phyloP scores from a whole-genome alignment of 1,284 basidiomycete species.

The Moesziomyces sp. region DNA sequence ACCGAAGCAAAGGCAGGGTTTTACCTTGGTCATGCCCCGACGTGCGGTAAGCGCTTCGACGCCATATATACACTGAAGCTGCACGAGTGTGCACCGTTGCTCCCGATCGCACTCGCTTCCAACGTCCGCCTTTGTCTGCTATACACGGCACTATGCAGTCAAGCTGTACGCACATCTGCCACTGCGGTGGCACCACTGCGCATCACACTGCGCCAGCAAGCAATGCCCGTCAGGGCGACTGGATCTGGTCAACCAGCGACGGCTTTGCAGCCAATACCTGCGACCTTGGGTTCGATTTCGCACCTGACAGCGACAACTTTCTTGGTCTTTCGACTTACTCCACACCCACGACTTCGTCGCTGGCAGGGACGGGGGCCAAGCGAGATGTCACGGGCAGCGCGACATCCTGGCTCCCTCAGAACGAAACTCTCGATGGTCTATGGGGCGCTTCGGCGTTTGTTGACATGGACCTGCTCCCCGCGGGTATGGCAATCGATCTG shows the following conservation, averaged over 20 bases:
- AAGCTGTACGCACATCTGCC: neutral
- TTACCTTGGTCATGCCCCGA: too few relatives aligned
- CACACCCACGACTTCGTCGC: too few relatives aligned
- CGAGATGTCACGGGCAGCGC: neutral
- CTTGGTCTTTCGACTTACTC: neutral
- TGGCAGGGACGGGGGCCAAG: neutral
- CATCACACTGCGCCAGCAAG: neutral
- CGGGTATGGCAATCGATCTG: conserved; percentile 7
- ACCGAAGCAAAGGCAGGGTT: too few relatives aligned
- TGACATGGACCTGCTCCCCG: neutral
- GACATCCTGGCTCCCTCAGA: conserved; percentile 7
- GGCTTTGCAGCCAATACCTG: neutral
- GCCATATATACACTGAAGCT: neutral
- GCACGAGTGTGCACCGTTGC: neutral
- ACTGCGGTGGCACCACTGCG: neutral
- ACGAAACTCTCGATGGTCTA: neutral
- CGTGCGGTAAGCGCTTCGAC: neutral
- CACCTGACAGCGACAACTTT: neutral
- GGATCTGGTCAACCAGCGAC: neutral
- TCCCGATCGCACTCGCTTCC: neutral
- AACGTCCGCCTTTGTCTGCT: neutral
- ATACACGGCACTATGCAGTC: neutral
- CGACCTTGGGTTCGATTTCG: neutral
- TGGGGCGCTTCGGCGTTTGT: conserved; percentile 2
- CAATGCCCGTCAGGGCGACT: neutral